Percentiles rank a stretch among this genome's conserved stretches.
Conservation (phyloP, 768 basidiomycete genomes). For the Collybia mongolica region DNA sequence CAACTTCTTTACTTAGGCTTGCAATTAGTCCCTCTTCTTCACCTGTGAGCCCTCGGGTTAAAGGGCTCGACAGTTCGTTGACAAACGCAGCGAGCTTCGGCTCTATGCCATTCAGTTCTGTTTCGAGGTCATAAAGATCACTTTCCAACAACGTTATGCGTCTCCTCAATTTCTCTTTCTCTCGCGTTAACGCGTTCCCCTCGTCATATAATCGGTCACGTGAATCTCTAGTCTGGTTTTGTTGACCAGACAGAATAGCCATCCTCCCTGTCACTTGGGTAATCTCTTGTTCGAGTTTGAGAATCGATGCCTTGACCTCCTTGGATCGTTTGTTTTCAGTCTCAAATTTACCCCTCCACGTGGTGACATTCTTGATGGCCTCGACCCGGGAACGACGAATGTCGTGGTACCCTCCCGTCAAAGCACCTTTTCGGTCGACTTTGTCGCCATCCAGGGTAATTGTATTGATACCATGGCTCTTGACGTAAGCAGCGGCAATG, state of each 20-base stretch:
- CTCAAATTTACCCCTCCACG: conserved; percentile 73
- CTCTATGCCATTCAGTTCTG: conserved; percentile 61
- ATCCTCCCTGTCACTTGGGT: conserved; percentile 72
- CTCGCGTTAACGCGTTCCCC: conserved; percentile 52
- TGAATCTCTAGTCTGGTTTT: conserved; percentile 66
- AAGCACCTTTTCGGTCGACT: conserved; percentile 92
- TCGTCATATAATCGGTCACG: conserved; percentile 70
- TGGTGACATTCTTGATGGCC: conserved; percentile 71
- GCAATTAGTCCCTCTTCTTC: conserved; percentile 72
- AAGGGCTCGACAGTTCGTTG: conserved; percentile 70
- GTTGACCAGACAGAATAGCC: conserved; percentile 66
- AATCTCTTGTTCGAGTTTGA: conserved; percentile 82
- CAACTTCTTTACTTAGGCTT: conserved; percentile 71
- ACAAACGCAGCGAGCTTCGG: conserved; percentile 64
- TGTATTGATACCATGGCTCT: conserved; percentile 92
- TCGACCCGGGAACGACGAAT: conserved; percentile 88
- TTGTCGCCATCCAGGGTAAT: conserved; percentile 98
- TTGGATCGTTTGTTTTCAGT: conserved; percentile 59
- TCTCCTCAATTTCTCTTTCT: conserved; percentile 67
- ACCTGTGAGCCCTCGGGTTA: conserved; percentile 69
- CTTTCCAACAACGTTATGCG: conserved; percentile 63
- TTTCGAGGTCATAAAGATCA: conserved; percentile 69
- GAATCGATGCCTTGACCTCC: conserved; percentile 74
- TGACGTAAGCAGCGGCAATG: conserved; percentile 91
- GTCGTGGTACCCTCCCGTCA: conserved; percentile 97